Percentiles rank a stretch among this genome's conserved stretches.
These are phyloP conservation scores for Aegilops speltoides DNA, from an alignment of 176 grass and related monocot species.

Conservation along the genomic window DNA sequence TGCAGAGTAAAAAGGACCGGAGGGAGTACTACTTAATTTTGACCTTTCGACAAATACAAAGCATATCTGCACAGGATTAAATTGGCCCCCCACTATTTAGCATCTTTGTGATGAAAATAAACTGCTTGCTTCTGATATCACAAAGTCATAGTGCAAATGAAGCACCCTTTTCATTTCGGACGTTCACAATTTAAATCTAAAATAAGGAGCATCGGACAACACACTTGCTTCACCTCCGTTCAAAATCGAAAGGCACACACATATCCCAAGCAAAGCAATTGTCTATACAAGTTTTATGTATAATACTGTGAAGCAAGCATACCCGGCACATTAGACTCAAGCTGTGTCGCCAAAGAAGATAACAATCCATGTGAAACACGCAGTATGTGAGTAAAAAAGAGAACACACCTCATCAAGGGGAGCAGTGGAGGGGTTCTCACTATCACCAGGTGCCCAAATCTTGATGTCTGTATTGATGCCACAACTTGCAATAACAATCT, in stretches of 20 bases:
- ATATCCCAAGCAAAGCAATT: neutral
- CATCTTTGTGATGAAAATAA: conserved; percentile 1
- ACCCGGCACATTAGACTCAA: neutral
- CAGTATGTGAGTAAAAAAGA: neutral
- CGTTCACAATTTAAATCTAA: neutral
- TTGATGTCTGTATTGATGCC: conserved; percentile 66
- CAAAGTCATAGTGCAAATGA: conserved; percentile 13
- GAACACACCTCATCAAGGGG: conserved; percentile 44
- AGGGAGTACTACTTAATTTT: neutral
- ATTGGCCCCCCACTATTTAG: neutral
- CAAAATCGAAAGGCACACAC: neutral
- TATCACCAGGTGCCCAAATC: conserved; percentile 60
- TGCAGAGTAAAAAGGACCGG: too few relatives aligned
- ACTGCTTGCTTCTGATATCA: neutral
- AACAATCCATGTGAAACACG: neutral
- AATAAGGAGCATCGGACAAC: neutral
- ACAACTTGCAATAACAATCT: conserved; percentile 59
- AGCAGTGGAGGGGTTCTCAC: conserved; percentile 13
- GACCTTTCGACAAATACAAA: neutral
- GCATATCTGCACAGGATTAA: neutral
- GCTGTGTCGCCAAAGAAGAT: neutral
- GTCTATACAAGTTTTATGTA: neutral
- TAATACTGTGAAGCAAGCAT: neutral
- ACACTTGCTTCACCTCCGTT: neutral
- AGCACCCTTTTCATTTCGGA: neutral